These are phyloP conservation scores for Heritiera fomes DNA, from an alignment of 345 rosid species.

Conservation along the genomic window DNA sequence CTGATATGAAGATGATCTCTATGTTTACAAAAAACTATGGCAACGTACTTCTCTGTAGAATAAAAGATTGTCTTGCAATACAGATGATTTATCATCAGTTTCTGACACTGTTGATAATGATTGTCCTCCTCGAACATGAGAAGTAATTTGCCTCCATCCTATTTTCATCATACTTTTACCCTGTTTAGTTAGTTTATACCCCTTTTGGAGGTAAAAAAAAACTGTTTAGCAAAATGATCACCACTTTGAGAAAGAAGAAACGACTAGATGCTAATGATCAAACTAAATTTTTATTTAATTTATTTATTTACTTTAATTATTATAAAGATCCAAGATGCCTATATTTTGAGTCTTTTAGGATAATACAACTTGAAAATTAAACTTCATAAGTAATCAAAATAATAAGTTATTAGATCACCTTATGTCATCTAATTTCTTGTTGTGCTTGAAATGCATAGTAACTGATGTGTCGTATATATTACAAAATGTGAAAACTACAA, in stretches of 20 bases:
- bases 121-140: conserved; percentile 38
- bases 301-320: no score
- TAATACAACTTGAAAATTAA: no score
- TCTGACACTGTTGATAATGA: conserved; percentile 61
- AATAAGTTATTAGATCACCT: no score
- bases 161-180: conserved; percentile 62
- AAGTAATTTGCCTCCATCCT: conserved; percentile 73
- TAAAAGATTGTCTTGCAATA: conserved; percentile 45
- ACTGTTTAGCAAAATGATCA: no score
- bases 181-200: conserved; percentile 76
- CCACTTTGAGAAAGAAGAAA: not conserved
- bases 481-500: no score
- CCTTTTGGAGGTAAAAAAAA: conserved; percentile 43
- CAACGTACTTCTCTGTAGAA: conserved; percentile 64
- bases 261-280: not conserved
- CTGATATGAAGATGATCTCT: not conserved
- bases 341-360: no score
- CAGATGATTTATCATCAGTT: conserved; percentile 30
- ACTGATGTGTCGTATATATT: no score
- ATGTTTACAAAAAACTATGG: not conserved
- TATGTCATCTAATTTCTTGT: no score
- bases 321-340: no score
- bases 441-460: no score
- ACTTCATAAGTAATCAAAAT: no score
- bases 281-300: not conserved